Base-by-base conservation (phyloP, 192 early-diverging fungal species). In the Coemansia sp. region DNA sequence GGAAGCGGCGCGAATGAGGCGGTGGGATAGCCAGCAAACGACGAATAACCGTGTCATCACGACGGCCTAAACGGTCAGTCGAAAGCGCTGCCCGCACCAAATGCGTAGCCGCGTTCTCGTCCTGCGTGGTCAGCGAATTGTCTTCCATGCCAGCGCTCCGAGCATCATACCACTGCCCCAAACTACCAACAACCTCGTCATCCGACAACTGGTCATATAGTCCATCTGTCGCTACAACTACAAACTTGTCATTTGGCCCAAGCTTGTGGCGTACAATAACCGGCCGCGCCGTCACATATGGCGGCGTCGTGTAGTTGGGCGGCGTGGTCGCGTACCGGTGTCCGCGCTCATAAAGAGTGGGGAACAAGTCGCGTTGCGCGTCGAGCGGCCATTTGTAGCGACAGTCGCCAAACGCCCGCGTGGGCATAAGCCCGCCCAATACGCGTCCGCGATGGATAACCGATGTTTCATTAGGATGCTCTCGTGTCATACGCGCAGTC, bases 171-270 rank as follows among this genome's bases (percentile, higher is more conserved):
- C 74, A 82, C 49, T 77, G 70, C 20, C 68, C 74, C 9, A 82
- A 71, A 9, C 62, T 26, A 7, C 66, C 60, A 10, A 82, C 62
- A 2, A 85, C 76, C 43, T 93, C 86, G 2, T 82, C 85, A 48
- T 87, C 87, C 3, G 85, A 85, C 54, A 93, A 59, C 60, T 86
- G 74, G 59, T 94, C 92, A 81, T 90, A 94, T 1, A 95, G 69
- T 6, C 93, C 93, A 81, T 93, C 93, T 0, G 91, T 86, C 3
- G 91, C 92, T 57, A 95, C 68, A 1, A 95, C 87, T 26, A 95
- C 64, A 61, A 90, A 94, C 61, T 77, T 68, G 61, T 92, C 90
- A 38, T 82, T 71, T 9, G 76, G 38, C 51, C 65, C 69, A 7
- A 95, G 67, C 58, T 86, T 70, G 55, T 88, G 87, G 57, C 84